These are phyloP conservation scores for Ogataea pilisensis DNA, from an alignment of 805 yeast species.

Conservation along the genomic window DNA sequence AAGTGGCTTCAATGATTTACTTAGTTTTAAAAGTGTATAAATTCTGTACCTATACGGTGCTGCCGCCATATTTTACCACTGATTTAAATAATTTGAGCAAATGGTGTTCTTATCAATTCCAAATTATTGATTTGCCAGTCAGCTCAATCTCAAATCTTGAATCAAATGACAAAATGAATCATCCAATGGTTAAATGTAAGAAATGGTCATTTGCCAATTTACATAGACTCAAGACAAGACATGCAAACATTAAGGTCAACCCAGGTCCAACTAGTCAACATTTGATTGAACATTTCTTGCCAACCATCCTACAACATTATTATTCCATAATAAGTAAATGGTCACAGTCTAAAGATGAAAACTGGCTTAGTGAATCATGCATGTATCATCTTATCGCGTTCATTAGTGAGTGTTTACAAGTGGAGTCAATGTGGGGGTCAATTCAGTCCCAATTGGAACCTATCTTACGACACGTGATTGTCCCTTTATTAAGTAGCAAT, in stretches of 20 bases:
- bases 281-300: constrained; percentile 57
- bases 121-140: constrained; percentile 49
- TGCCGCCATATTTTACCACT: constrained; percentile 59
- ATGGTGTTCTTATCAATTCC: constrained; percentile 73
- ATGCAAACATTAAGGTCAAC: constrained; percentile 30
- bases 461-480: constrained; percentile 66
- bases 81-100: constrained; percentile 41
- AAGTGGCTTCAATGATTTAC: constrained; percentile 63
- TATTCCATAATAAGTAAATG: constrained; percentile 63
- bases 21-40: constrained; percentile 73
- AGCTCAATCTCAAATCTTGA: constrained; percentile 39
- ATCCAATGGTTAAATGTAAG: constrained; percentile 61
- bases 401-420: constrained; percentile 51
- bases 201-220: constrained; percentile 87
- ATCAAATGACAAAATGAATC: constrained; percentile 39
- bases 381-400: constrained; percentile 61
- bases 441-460: constrained; percentile 63
- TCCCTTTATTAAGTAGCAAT: constrained; percentile 69
- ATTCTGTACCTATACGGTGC: constrained; percentile 65
- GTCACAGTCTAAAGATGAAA: constrained; percentile 41
- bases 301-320: constrained; percentile 60
- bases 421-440: constrained; percentile 56
- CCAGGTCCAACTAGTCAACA: constrained; percentile 22
- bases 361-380: constrained; percentile 65
- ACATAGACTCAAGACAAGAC: constrained; percentile 61